Evolutionary conservation across 306 rosid genomes (phyloP), one percentile per base, ranked within the genome.

Genomic region (Rosa chinensis): DNA sequence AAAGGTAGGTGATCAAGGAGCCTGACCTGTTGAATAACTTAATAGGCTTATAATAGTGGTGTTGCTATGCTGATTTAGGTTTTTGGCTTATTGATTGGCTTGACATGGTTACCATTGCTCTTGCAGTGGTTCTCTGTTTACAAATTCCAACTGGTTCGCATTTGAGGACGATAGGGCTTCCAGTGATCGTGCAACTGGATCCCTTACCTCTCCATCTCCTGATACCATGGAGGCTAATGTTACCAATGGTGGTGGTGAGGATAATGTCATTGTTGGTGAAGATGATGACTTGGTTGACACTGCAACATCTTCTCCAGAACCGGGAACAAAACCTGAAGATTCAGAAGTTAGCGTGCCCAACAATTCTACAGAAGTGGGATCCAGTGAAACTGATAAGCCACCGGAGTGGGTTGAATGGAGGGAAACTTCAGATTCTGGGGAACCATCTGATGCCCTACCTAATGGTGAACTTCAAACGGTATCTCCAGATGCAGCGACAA

Each of bases 391-490:
- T 14, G 98, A 96, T 68, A 91, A 96, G 81, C 96, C 97, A 16
- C 89, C 97, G 0, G 98, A 96, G 79, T 96, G 99, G 99, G 99
- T 96, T 77, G 94, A 96, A 81, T 96, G 99, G 99, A 91, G 99
- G 90, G 99, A 96, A 85, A 93, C 94, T 81, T 89, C 90, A 7
- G 92, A 91, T 85, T 74, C 91, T 10, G 87, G 80, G 72, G 92
- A 89, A 82, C 89, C 90, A n/a, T 86, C 93, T 52, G 86, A 77
- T 66, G 47, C 64, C 75, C 89, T 88, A 79, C 89, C 93, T 66
- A 96, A 96, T 77, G 97, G 97, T 70, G 92, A 86, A 77, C 83
- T 76, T 79, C 85, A 82, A 82, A 77, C 61, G 25, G 84, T 77
- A 80, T 77, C 89, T 70, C 49, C 80, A 40, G 88, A 85, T 80